Evolutionary conservation across 345 rosid species (phyloP).

Genomic region (Alliaria petiolata): DNA sequence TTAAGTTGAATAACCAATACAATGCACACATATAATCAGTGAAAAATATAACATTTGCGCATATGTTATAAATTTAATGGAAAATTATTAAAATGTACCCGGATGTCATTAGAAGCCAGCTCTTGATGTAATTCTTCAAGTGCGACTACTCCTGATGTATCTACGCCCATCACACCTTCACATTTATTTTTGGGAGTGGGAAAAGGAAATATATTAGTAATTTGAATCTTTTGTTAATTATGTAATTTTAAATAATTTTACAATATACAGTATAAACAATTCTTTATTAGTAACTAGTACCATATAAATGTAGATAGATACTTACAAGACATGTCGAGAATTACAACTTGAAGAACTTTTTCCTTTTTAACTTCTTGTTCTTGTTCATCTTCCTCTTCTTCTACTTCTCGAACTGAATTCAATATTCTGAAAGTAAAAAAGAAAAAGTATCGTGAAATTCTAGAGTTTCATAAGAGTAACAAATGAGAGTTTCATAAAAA

Average conservation of each 20-base stretch:
- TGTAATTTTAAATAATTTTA: neutral
- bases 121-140: constrained; percentile 68
- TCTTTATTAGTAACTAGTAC: neutral
- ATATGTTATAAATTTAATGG: neutral
- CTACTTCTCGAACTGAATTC: constrained; percentile 36
- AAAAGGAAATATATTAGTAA: neutral
- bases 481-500: too few species aligned
- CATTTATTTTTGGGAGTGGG: neutral
- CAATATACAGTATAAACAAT: neutral
- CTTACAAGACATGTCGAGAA: constrained; percentile 75
- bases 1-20: neutral
- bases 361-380: constrained; percentile 34
- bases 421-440: constrained; percentile 38
- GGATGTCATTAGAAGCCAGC: constrained; percentile 41
- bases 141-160: constrained; percentile 64
- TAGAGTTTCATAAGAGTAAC: too few species aligned
- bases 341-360: constrained; percentile 37
- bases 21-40: neutral
- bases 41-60: neutral
- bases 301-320: neutral
- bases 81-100: constrained; percentile 29
- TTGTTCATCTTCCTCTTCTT: constrained; percentile 43
- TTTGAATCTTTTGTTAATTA: neutral
- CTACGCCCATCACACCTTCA: constrained; percentile 61
- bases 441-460: too few species aligned